Evolutionary conservation across 2,329 filamentous ascomycete genomes (phyloP), one percentile per base, ranked within the genome.

Genomic region (Ceratocystis alfenasii): DNA sequence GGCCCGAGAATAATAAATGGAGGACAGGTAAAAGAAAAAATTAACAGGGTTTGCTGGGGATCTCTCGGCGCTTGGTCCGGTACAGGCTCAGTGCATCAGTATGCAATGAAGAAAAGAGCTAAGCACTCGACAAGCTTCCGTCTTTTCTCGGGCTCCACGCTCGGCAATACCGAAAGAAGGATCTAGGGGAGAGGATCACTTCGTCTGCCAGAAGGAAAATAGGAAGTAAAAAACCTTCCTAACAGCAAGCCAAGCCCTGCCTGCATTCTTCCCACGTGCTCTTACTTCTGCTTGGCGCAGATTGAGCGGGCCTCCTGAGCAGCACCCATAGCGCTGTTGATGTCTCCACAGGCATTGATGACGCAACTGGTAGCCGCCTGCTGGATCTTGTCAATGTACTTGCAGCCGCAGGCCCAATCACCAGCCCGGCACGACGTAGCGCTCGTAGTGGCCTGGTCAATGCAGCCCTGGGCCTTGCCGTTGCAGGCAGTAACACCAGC

Each of bases 331-430:
- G 44, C 65, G 1, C 15, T 48, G 8, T 3, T 2, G 3, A 66
- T 44, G n/a, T 45, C 20, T 8, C 44, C 61, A 50, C 50, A 64
- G 17, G 36, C 48, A 48, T 12, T 30, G 53, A 46, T 53, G 5
- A 64, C 48, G 53, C 60, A 66, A 33, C 3, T 17, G 8, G 36
- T 30, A n/a, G 65, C 65, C 8, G 61, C 61, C 15, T 33, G 22
- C 36, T 66, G 61, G 44, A 66, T 66, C 17, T 30, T 30, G 22
- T 20, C 12, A 2, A 60, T 62, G 48, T 63, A 28, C 50, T 64
- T 48, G 61, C 65, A 66, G 48, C 53, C 61, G 20, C 50, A 66
- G 28, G 61, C 36, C 61, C 61, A 64, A 28, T 66, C 61, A 8
- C 65, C 48, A 6, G 60, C 36, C 10, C 5, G 44, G 50, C 65